Evolutionary conservation across 768 basidiomycete genomes (phyloP).

Genomic region (Exsudoporus frostii): DNA sequence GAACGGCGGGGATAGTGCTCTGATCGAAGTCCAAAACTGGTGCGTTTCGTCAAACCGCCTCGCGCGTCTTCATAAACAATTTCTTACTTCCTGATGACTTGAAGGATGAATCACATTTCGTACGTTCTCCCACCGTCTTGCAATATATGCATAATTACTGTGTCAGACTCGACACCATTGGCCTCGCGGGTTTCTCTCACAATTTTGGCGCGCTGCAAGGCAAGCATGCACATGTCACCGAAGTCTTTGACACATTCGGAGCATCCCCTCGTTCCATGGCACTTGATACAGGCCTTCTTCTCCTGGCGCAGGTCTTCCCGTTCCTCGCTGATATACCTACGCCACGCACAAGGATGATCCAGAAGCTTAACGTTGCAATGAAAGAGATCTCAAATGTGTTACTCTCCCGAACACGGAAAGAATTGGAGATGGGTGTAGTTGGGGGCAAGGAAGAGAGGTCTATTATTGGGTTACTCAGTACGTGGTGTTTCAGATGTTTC

Average conservation of each 20-base stretch:
- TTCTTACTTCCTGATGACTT: not conserved
- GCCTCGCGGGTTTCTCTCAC: not conserved
- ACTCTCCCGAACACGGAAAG: too few relatives aligned
- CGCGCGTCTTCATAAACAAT: not conserved
- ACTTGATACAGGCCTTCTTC: too few relatives aligned
- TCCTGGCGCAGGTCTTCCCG: not conserved
- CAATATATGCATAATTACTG: not conserved
- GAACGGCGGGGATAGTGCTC: too few relatives aligned
- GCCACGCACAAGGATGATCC: not conserved
- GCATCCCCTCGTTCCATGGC: not conserved
- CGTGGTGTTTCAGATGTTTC: slow-evolving; percentile 20
- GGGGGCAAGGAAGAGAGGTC: slow-evolving; percentile 22
- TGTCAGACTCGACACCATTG: not conserved
- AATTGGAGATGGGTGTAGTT: slow-evolving; percentile 23
- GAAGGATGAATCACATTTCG: not conserved
- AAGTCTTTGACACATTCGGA: not conserved
- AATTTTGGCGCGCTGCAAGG: not conserved
- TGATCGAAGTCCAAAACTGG: not conserved
- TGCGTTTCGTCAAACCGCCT: not conserved
- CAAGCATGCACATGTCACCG: not conserved
- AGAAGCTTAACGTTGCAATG: not conserved
- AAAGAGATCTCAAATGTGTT: not conserved
- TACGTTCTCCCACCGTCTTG: not conserved
- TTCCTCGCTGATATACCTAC: not conserved
- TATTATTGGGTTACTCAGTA: slow-evolving; percentile 24